Evolutionary conservation across 192 early-diverging fungal species (phyloP).

Genomic region (Umbelopsis isabellina): DNA sequence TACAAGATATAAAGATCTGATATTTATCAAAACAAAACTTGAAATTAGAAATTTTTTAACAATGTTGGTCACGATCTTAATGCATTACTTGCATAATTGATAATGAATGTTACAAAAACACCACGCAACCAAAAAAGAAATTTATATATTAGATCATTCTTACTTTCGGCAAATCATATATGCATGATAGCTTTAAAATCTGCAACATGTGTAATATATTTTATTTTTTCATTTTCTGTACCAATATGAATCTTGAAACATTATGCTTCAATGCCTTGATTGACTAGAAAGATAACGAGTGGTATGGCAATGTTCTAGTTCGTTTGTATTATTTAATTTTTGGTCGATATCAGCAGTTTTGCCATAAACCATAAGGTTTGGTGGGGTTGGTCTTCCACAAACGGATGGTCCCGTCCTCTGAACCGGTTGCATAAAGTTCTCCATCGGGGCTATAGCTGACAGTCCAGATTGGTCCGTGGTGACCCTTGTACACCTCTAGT

Average conservation of each 20-base stretch:
- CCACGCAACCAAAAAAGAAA: no score
- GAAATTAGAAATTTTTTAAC: slow-evolving; percentile 4
- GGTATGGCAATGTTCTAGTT: background rate
- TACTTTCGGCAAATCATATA: no score
- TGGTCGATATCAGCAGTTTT: slow-evolving; percentile 35
- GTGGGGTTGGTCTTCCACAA: slow-evolving; percentile 89
- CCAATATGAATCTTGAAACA: background rate
- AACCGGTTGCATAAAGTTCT: slow-evolving; percentile 88
- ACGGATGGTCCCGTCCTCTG: slow-evolving; percentile 90
- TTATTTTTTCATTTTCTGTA: background rate
- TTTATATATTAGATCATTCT: no score
- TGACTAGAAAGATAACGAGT: no score
- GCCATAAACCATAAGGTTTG: slow-evolving; percentile 84
- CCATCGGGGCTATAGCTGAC: slow-evolving; percentile 93
- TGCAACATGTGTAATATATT: background rate
- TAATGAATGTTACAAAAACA: no score
- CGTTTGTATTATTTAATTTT: background rate
- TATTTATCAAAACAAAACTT: background rate
- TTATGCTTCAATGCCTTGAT: no score
- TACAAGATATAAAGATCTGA: background rate
- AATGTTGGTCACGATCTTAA: background rate
- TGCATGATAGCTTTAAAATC: no score
- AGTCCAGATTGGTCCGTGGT: slow-evolving; percentile 89
- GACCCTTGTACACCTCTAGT: slow-evolving; percentile 86
- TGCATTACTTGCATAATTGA: slow-evolving; percentile 3